These are phyloP conservation scores for Termitomyces sp. DNA, from an alignment of 768 basidiomycete genomes.

Conservation along the genomic window DNA sequence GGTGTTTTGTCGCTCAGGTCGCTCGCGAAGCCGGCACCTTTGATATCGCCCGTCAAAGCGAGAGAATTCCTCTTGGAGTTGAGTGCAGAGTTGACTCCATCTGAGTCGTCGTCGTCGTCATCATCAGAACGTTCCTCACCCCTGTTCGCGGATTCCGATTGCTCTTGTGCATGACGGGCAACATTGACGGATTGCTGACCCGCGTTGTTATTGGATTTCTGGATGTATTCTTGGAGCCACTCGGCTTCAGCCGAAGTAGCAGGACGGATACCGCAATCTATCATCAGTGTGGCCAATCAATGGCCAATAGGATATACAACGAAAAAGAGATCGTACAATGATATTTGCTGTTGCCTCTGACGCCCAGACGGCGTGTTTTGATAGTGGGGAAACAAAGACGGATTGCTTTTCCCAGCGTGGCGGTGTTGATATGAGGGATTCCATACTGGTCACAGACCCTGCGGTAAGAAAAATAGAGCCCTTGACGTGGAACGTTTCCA, in stretches of 20 bases:
- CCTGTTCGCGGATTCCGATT: constrained; percentile 52
- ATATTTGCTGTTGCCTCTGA: constrained; percentile 94
- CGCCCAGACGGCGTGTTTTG: constrained; percentile 90
- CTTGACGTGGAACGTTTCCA: constrained; percentile 91
- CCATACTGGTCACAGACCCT: constrained; percentile 90
- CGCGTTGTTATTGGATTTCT: constrained; percentile 84
- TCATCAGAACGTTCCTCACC: constrained; percentile 76
- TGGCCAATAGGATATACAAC: constrained; percentile 26
- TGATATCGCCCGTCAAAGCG: constrained; percentile 58
- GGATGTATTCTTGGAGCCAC: constrained; percentile 89
- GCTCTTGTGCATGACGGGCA: constrained; percentile 67
- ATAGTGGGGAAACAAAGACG: constrained; percentile 91
- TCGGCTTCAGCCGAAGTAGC: constrained; percentile 89
- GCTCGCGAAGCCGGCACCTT: constrained; percentile 50
- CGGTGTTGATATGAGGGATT: constrained; percentile 92
- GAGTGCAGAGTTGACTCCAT: constrained; percentile 57
- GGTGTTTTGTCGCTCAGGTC: constrained; percentile 85
- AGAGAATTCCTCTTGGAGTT: constrained; percentile 74
- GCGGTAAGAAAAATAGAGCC: constrained; percentile 90
- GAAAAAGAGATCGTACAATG: constrained; percentile 61
- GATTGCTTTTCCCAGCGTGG: constrained; percentile 92
- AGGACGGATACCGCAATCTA: constrained; percentile 90
- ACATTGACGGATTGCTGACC: constrained; percentile 72
- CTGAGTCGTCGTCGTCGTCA: constrained; percentile 84
- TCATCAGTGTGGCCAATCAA: constrained; percentile 28